Evolutionary conservation across 345 rosid genomes (phyloP), one percentile per base, ranked within the genome.

Genomic region (Anastatica hierochuntica): DNA sequence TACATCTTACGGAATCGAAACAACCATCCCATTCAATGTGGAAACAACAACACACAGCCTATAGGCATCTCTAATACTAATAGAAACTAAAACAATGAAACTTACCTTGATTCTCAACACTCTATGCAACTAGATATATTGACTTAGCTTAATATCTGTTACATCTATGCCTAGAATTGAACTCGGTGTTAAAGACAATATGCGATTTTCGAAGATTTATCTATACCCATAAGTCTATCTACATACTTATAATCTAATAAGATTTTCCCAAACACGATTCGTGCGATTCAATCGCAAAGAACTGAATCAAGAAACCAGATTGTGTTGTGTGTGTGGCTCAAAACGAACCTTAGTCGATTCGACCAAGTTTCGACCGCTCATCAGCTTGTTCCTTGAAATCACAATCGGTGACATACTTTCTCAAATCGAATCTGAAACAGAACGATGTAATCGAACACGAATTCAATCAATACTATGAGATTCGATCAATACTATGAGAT

Each of bases 291-390:
- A n/a, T n/a, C n/a, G 6, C 6, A 24, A 24, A 3, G 6, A 24
- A 4, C 27, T 24, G 10, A 29, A 29, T 29, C 33, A 29, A 62
- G 56, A 44, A 52, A 58, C 60, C 54, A 67, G 17, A 49, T 42
- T 49, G 6, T 2, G n/a, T n/a, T n/a, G n/a, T n/a, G n/a, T n/a
- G n/a, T 66, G 39, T 16, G 49, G 76, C 68, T 71, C 68, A 72
- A 79, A 74, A 79, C 94, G 48, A 81, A 84, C 88, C 94, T 84
- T 73, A 65, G 72, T 69, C 59, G 79, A 71, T 30, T 72, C 62
- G 64, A 68, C 74, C 79, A 70, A 71, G 68, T 72, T 61, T 50
- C 67, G 70, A 56, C 58, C 64, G 52, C 73, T 26, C 12, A 56
- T 53, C 16, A 75, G 76, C n/a, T n/a, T n/a, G 64, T 49, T 68